Evolutionary conservation across 345 rosid species (phyloP), one percentile per base, ranked within the genome.

Genomic region (Punica granatum): DNA sequence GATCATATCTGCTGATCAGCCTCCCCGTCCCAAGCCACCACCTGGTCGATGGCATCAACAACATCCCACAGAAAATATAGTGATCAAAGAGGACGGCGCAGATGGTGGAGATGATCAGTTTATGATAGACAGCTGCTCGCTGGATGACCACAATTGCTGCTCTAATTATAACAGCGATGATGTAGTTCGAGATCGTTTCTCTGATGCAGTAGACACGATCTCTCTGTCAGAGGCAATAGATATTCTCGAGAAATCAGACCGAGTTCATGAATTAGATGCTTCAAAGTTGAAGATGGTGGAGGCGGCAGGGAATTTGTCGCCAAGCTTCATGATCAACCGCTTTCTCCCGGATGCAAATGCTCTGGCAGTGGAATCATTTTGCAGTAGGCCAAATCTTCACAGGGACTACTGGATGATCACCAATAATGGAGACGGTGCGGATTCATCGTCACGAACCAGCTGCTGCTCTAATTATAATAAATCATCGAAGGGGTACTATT

Each of bases 161-260:
- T 58, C 42, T 7, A 36, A 11, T 41, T 25, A 37, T 11, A 37
- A 37, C 41, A 37, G 41, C 41, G 74, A 72, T 13, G 72, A 70
- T 48, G 76, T 75, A 1, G 84, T 63, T 43, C 77, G 81, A 58
- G 72, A 84, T 48, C 59, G 74, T 53, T 79, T 75, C 65, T 76
- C 91, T 0, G 84, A 84, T 31, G 81, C 75, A 0, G 62, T 76
- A 18, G 98, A 92, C 37, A 86, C 85, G 46, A 37, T 88, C 69
- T 93, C 96, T 0, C 77, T 90, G 62, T 87, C 94, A 34, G 90
- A 88, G 76, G 94, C 96, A 6, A 87, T 93, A 28, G 98, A 93
- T 79, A 83, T 86, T 32, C 83, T 80, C 0, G 86, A 90, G 76
- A 86, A 60, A 61, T 75, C 83, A 28, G 84, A 86, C 53, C 71